Evolutionary conservation across 192 early-diverging fungal genomes (phyloP).

Genomic region (Cetraspora pellucida): DNA sequence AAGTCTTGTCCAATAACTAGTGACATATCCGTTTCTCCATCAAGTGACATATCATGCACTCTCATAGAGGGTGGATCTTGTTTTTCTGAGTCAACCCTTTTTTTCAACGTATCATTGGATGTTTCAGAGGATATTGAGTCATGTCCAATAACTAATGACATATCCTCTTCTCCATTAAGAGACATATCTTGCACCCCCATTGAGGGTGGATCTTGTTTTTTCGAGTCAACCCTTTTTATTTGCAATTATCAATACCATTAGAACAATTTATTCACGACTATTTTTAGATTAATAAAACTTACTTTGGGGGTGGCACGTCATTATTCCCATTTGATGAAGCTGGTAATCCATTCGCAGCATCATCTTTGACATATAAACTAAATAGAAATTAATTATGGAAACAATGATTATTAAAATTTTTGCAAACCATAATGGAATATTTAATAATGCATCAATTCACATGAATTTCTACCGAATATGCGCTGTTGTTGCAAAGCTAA

Average conservation of each 20-base stretch:
- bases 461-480: neutral
- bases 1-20: neutral
- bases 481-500: conserved; percentile 13
- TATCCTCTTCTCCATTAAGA: neutral
- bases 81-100: neutral
- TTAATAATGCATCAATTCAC: too few relatives aligned
- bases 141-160: neutral
- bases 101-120: neutral
- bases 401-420: too few relatives aligned
- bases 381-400: too few relatives aligned
- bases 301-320: too few relatives aligned
- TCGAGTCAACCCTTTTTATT: neutral
- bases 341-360: neutral
- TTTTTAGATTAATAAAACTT: too few relatives aligned
- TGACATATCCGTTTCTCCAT: neutral
- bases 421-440: too few relatives aligned
- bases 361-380: neutral
- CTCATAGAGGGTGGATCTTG: neutral
- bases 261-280: too few relatives aligned
- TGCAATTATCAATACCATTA: too few relatives aligned
- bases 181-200: neutral
- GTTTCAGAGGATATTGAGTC: too few relatives aligned
- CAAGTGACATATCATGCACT: neutral
- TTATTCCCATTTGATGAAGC: too few relatives aligned
- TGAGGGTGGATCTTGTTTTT: neutral